phyloP scores from a whole-genome alignment of 2,329 filamentous ascomycete species.

The Cladophialophora immunda region DNA sequence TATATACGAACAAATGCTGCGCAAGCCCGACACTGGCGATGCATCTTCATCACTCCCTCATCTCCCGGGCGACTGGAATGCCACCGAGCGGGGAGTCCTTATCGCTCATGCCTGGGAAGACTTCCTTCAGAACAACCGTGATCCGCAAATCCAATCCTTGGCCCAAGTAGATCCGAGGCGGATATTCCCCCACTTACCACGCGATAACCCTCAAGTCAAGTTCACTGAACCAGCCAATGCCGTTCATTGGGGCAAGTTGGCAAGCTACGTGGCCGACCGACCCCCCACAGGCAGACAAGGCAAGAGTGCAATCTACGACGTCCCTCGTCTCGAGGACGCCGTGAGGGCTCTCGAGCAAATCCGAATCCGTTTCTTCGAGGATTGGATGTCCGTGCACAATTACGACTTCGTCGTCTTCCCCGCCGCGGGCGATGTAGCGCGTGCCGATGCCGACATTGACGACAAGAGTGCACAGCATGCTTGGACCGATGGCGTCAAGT shows the following conservation, averaged over 20 bases:
- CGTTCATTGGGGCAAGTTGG: conserved; percentile 30
- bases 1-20: conserved; percentile 37
- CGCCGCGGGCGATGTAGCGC: conserved; percentile 59
- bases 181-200: conserved; percentile 48
- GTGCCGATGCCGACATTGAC: conserved; percentile 55
- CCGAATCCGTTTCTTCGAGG: conserved; percentile 46
- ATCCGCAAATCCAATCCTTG: conserved; percentile 51
- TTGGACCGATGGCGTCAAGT: conserved; percentile 59
- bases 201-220: conserved; percentile 25
- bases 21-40: background rate
- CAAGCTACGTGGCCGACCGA: conserved; percentile 16
- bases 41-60: conserved; percentile 43
- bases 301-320: conserved; percentile 24
- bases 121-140: conserved; percentile 51
- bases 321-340: conserved; percentile 24
- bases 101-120: conserved; percentile 63
- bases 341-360: conserved; percentile 28
- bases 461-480: conserved; percentile 46
- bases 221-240: conserved; percentile 30
- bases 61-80: conserved; percentile 57
- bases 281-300: background rate
- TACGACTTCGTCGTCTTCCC: conserved; percentile 59
- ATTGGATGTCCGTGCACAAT: conserved; percentile 53
- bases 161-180: conserved; percentile 53
- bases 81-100: conserved; percentile 57